phyloP scores from a whole-genome alignment of 2,329 filamentous ascomycete species.

The Xylaria sp. region DNA sequence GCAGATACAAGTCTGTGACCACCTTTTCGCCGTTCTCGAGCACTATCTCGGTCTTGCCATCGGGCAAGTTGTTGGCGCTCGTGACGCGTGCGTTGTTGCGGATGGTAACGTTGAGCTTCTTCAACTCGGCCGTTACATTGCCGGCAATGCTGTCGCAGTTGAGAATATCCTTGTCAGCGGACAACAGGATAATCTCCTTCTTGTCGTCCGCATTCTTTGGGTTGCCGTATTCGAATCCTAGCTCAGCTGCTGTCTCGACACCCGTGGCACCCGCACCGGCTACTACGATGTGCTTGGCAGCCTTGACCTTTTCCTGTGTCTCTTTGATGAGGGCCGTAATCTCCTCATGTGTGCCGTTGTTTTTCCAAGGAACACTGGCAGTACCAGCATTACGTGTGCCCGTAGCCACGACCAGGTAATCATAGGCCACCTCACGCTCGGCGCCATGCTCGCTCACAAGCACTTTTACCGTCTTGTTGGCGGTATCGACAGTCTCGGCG shows the following conservation, averaged over 20 bases:
- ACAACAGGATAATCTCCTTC: constrained; percentile 57
- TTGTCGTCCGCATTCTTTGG: constrained; percentile 50
- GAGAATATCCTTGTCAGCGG: constrained; percentile 49
- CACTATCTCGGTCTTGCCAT: constrained; percentile 55
- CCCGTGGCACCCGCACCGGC: constrained; percentile 63
- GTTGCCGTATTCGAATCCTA: constrained; percentile 55
- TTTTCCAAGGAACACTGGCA: constrained; percentile 58
- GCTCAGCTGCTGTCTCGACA: constrained; percentile 61
- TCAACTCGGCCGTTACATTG: constrained; percentile 55
- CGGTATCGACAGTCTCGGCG: constrained; percentile 49
- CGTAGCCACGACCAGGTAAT: constrained; percentile 64
- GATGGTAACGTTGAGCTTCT: constrained; percentile 58
- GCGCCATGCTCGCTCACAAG: constrained; percentile 36
- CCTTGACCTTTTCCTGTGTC: constrained; percentile 48
- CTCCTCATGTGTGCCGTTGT: constrained; percentile 53
- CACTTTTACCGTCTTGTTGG: constrained; percentile 51
- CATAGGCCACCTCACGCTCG: constrained; percentile 51
- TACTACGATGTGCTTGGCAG: constrained; percentile 60
- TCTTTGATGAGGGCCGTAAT: constrained; percentile 47
- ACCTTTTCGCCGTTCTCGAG: constrained; percentile 55
- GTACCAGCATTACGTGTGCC: constrained; percentile 52
- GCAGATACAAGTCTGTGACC: constrained; percentile 61
- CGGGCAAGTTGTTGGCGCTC: constrained; percentile 40
- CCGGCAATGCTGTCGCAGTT: constrained; percentile 51
- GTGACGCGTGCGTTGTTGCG: constrained; percentile 50